Evolutionary conservation across 2,329 filamentous ascomycete species (phyloP).

Genomic region (Ophiocordyceps unilateralis): DNA sequence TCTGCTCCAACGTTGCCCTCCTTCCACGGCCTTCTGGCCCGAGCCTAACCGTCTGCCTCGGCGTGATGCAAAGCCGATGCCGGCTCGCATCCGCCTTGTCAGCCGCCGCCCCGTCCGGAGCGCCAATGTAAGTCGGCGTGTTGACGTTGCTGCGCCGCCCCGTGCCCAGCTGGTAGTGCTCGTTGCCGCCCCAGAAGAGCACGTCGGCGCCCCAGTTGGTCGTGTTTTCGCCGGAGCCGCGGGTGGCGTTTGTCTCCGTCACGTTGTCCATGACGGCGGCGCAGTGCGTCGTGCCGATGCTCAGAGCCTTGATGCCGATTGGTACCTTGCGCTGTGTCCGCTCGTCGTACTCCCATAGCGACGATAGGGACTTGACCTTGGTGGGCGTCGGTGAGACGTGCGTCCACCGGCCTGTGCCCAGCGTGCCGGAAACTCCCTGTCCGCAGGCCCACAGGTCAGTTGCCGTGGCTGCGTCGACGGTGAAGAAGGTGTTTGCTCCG

Average conservation of each 20-base stretch:
- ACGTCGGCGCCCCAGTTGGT: slow-evolving; percentile 82
- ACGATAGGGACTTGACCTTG: slow-evolving; percentile 71
- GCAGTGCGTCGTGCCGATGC: slow-evolving; percentile 64
- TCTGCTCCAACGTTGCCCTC: slow-evolving; percentile 65
- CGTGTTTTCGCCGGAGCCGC: slow-evolving; percentile 40
- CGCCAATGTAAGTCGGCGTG: slow-evolving; percentile 61
- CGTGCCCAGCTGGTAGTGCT: slow-evolving; percentile 82
- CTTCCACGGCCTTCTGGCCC: slow-evolving; percentile 42
- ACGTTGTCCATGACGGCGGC: slow-evolving; percentile 73
- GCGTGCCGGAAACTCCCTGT: slow-evolving; percentile 63
- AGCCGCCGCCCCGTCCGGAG: slow-evolving; percentile 44
- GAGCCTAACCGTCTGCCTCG: slow-evolving; percentile 50
- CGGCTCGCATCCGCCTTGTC: slow-evolving; percentile 43
- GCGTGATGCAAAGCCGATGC: slow-evolving; percentile 70
- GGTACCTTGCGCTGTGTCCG: slow-evolving; percentile 46
- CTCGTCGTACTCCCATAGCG: slow-evolving; percentile 79
- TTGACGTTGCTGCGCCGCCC: slow-evolving; percentile 71
- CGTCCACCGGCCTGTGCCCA: slow-evolving; percentile 80
- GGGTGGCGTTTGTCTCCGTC: slow-evolving; percentile 42
- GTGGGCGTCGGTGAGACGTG: slow-evolving; percentile 63
- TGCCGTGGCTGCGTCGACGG: slow-evolving; percentile 54
- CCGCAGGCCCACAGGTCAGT: slow-evolving; percentile 57
- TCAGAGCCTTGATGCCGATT: slow-evolving; percentile 58
- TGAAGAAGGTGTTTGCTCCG: slow-evolving; percentile 75
- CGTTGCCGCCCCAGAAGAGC: slow-evolving; percentile 89